phyloP scores from a whole-genome alignment of 495 filamentous ascomycete species.

The Aspergillus asperescens region DNA sequence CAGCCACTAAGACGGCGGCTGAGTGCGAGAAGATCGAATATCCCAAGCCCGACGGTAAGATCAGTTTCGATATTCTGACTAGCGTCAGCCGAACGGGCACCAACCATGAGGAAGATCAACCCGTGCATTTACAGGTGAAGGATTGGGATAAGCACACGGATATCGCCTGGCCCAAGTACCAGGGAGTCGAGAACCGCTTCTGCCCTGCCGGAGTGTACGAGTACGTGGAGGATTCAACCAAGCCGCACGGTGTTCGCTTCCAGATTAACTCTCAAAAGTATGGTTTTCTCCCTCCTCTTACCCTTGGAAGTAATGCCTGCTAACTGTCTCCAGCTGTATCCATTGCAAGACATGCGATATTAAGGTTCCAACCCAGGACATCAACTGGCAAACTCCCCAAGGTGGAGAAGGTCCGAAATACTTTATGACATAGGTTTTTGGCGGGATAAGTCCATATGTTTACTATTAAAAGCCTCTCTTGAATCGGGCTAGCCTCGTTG shows the following conservation, averaged over 20 bases:
- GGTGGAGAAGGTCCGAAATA: conserved; percentile 97
- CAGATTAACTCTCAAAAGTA: conserved; percentile 98
- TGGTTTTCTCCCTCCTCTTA: conserved; percentile 33
- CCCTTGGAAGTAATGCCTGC: conserved; percentile 8
- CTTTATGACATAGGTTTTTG: conserved; percentile 78
- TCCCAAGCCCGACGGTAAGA: conserved; percentile 88
- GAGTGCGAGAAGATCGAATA: conserved; percentile 87
- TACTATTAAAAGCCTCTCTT: background rate
- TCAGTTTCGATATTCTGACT: conserved; percentile 93
- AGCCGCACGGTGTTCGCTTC: conserved; percentile 81
- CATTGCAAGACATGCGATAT: conserved; percentile 99
- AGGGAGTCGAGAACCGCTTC: conserved; percentile 96
- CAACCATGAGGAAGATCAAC: conserved; percentile 98
- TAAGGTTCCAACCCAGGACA: conserved; percentile 93
- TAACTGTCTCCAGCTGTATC: conserved; percentile 66
- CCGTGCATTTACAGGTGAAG: conserved; percentile 86
- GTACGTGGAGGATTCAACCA: conserved; percentile 86
- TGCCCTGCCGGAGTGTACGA: conserved; percentile 99
- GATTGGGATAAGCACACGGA: conserved; percentile 89
- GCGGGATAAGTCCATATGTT: background rate
- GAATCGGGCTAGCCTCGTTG: too few species aligned
- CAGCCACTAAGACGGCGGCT: conserved; percentile 74
- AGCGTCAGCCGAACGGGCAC: conserved; percentile 91
- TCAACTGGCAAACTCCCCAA: conserved; percentile 93
- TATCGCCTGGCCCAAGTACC: conserved; percentile 77